Base-by-base conservation (phyloP, 257 asterid species). In the Solanum peruvianum region DNA sequence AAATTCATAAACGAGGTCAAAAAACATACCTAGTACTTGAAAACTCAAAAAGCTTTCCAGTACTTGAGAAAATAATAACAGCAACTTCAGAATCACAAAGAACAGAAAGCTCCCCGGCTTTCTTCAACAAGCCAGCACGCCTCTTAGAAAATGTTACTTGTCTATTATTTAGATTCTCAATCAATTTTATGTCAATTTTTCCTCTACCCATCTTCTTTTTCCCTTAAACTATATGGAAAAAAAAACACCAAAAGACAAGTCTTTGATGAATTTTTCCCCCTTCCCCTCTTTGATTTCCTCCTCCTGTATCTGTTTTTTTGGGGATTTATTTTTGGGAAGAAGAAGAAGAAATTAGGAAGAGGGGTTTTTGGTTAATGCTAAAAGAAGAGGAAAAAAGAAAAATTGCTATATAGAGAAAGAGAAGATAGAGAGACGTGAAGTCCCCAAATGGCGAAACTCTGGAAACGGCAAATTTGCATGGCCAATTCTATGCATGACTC, bases 101-200 rank as follows among this genome's bases (percentile, higher is more conserved):
- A 64, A 96, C 93, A 7, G 96, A 91, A 27, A 96, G 96, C 89
- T 96, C 98, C 78, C 86, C 35, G 0, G 98, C 98, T 90, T 96
- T 96, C 92, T 96, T 96, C 67, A 94, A 85, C 87, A 96, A 84
- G 3, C 98, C 98, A 23, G 88, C 86, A 6, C 98, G 88, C 85
- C 98, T 90, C 91, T 94, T 96, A 2, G 98, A 94, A 88, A 96
- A 96, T 0, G 98, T 96, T 0, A 94, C 98, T 84, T 96, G 97
- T 66, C 98, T 91, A 90, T 93, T 93, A 83, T 91, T 96, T 12
- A 93, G 91, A 91, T 96, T 92, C 91, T 95, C 98, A 29, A 94
- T 95, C 90, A 93, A 93, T 89, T 93, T 93, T 16, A 95, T 95
- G 73, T 95, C 98, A 47, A 95, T 94, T 75, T 93, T 95, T 0